Percentiles rank a stretch among this genome's conserved stretches.
Evolutionary conservation across 1,284 basidiomycete species (phyloP).

Genomic region (Crucibulum parvulum): DNA sequence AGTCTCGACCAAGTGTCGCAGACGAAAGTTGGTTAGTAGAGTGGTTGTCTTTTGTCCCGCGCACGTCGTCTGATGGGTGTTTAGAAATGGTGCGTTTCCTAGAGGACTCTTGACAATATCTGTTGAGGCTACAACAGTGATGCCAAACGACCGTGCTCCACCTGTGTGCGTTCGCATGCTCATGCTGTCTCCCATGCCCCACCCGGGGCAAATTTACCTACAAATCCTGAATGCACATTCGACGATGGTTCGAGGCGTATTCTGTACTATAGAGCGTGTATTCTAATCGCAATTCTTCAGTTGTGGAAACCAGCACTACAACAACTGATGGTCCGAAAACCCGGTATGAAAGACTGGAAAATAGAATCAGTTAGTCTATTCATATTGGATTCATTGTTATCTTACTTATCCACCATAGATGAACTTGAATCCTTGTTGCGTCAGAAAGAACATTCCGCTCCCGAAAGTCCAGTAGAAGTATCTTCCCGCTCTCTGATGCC

Average conservation of each 20-base stretch:
- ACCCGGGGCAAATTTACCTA: constrained; percentile 56
- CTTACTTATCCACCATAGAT: constrained; percentile 41
- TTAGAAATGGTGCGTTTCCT: constrained; percentile 64
- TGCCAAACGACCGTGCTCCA: constrained; percentile 73
- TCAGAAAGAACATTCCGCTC: constrained; percentile 41
- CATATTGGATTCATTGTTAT: constrained; percentile 1
- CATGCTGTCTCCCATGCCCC: constrained; percentile 65
- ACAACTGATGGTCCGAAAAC: constrained; percentile 58
- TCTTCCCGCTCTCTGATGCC: background rate
- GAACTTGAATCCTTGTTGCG: constrained; percentile 64
- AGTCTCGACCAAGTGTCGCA: constrained; percentile 56
- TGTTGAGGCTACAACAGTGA: constrained; percentile 47
- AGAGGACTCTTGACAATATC: background rate
- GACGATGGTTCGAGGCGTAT: constrained; percentile 55
- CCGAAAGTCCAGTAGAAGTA: background rate
- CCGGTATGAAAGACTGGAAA: constrained; percentile 67
- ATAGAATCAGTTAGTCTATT: constrained; percentile 62
- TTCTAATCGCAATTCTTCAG: constrained; percentile 27
- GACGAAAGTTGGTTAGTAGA: constrained; percentile 70
- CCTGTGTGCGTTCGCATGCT: constrained; percentile 70
- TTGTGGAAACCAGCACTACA: constrained; percentile 42
- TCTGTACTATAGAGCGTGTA: background rate
- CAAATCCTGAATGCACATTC: constrained; percentile 69
- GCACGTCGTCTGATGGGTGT: constrained; percentile 9
- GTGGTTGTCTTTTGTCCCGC: constrained; percentile 10